Evolutionary conservation across 2,329 filamentous ascomycete species (phyloP).

Genomic region (Neophaeococcomyces mojaviensis): DNA sequence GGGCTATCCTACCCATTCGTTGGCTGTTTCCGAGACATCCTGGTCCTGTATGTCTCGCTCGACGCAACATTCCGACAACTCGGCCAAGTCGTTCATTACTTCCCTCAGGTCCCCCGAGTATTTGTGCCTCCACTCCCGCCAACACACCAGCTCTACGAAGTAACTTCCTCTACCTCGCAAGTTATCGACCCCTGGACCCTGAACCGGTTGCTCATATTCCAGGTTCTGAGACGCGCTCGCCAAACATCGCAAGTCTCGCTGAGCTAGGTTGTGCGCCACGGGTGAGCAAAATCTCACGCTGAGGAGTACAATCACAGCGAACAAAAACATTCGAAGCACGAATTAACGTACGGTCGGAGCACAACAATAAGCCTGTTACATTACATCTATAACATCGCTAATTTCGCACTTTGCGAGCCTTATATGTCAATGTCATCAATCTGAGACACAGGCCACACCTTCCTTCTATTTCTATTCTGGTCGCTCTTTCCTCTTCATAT

Average conservation of each 20-base stretch:
- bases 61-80: constrained; percentile 63
- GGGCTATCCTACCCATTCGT: constrained; percentile 4
- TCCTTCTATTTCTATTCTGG: no score
- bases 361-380: no score
- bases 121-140: neutral
- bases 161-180: constrained; percentile 1
- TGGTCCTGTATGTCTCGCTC: constrained; percentile 46
- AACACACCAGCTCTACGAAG: neutral
- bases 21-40: constrained; percentile 7
- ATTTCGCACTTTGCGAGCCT: no score
- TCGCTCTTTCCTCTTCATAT: no score
- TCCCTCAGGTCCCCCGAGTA: constrained; percentile 44
- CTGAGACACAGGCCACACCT: no score
- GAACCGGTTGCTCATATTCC: neutral
- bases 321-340: no score
- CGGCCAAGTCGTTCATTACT: constrained; percentile 67
- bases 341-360: no score
- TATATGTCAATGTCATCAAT: no score
- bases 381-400: no score
- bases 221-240: neutral
- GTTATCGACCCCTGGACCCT: neutral
- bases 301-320: no score
- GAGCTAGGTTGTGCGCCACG: neutral
- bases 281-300: no score
- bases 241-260: neutral